Evolutionary conservation across 2,329 filamentous ascomycete genomes (phyloP), one percentile per base, ranked within the genome.

Genomic region (Microsporum audouinii): DNA sequence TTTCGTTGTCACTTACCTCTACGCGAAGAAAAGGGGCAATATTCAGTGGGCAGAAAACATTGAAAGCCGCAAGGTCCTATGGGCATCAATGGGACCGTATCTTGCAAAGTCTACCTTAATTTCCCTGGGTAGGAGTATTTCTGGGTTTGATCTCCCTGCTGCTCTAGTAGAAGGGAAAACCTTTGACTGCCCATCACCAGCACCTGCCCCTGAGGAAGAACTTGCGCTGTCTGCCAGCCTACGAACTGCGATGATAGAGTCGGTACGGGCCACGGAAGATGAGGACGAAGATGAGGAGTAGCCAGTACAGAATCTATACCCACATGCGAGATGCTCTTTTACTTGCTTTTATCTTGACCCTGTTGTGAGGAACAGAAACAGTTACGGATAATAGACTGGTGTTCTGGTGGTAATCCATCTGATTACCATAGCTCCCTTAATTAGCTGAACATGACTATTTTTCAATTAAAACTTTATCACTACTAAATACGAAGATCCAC

Each of bases 1-100:
- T 5, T 68, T 64, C 51, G 33, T 68, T 0, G 62, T 66, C 10
- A 65, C 66, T 3, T 66, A 66, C 57, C 55, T 65, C 14, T 4
- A 56, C 33, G 53, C 39, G 1, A 63, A 63, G 41, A 53, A 39
- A 23, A 17, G 17, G 6, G 59, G 57, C 3, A 60, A 59, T 43
- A 5, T 34, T 14, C n/a, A 61, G 12, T 61, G 62, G 60, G 38
- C 27, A 2, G 39, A 57, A 3, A 33, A 57, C 10, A 45, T 58
- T 57, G 33, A 60, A n/a, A 27, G 17, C 7, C 17, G 17, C 5
- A 14, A 38, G 36, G n/a, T 36, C 2, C 23, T 47, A 10, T 61
- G 60, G 59, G 38, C 14, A 39, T 33, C 57, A 23, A 49, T 39
- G 12, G 60, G 57, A 1, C 12, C 17, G 4, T 63, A 61, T 27